Evolutionary conservation across 768 basidiomycete genomes (phyloP), one percentile per base, ranked within the genome.

Genomic region (Boletus rubescentipes): DNA sequence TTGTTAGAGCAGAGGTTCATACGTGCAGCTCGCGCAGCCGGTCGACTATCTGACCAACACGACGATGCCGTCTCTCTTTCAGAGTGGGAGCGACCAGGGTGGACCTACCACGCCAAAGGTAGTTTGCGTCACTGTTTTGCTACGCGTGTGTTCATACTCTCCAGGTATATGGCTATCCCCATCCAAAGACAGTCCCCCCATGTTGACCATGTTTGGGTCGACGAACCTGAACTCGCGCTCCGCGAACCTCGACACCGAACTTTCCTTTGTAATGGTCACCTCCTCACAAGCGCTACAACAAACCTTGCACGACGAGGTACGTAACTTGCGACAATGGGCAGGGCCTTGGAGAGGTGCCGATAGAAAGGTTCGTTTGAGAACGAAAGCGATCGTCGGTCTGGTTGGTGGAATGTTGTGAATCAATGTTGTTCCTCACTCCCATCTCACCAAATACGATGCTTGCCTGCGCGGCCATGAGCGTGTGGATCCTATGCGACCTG

Each of bases 41-140:
- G 75, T 5, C 75, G 73, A 31, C 42, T 57, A n/a, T 61, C 60
- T 10, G 65, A 56, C 31, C 72, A 75, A 5, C 32, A 9, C 26
- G 34, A 55, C 45, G 64, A 72, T 32, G 82, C 84, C 0, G 79
- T 99, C 21, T 77, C 84, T 50, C 75, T 99, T 56, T 80, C 75
- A 54, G 96, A 99, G 70, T 99, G 97, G 97, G 81, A 85, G 65
- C 81, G 81, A 59, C 74, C 78, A 21, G 92, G 88, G 4, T 99
- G 97, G 97, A 98, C 97, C 1, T 99, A 99, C 73, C 97, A 99
- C 65, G 91, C 97, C 23, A 99, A 99, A 80, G 97, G 95, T 96
- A 57, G 9, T 20, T 23, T 23, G 9, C 9, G 1, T 47, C 38
- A 18, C 53, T 43, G 9, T 11, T 31, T 31, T 35, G 11, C 30